Conservation (phyloP, 805 yeast species). For the Blastobotrys peoriensis region DNA sequence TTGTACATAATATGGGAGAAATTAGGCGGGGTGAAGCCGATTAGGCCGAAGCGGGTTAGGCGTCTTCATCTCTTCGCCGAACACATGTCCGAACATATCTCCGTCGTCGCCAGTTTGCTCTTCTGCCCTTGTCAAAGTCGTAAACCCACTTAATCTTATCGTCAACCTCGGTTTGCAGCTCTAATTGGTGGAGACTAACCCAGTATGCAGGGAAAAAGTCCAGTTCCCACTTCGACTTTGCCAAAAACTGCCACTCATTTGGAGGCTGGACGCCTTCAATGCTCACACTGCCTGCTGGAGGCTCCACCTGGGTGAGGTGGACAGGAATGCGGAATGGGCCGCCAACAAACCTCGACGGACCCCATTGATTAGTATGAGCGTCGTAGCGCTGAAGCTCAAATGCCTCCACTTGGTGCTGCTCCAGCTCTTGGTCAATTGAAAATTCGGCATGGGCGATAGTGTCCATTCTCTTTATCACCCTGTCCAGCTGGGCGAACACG, state of each 20-base stretch:
- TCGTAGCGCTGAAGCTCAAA: conserved; percentile 29
- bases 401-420: conserved; percentile 50
- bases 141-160: conserved; percentile 83
- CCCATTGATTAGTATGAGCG: conserved; percentile 25
- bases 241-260: conserved; percentile 16
- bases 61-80: too few relatives aligned
- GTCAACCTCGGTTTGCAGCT: conserved; percentile 58
- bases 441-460: conserved; percentile 35
- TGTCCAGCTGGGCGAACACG: neutral
- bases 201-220: conserved; percentile 58
- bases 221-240: conserved; percentile 49
- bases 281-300: conserved; percentile 7
- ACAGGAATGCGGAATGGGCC: conserved; percentile 8
- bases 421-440: conserved; percentile 36
- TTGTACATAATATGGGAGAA: too few relatives aligned
- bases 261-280: conserved; percentile 19
- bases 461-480: conserved; percentile 1
- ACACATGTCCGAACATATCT: conserved; percentile 21
- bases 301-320: conserved; percentile 1
- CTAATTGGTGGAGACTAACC: conserved; percentile 41
- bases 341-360: conserved; percentile 7
- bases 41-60: too few relatives aligned
- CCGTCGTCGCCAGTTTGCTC: conserved; percentile 22
- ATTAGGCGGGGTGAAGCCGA: too few relatives aligned
- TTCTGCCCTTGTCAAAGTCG: conserved; percentile 45